Percentiles rank a stretch among this genome's conserved stretches.
Evolutionary conservation across 768 basidiomycete genomes (phyloP).

Genomic region (Gyrodon lividus): DNA sequence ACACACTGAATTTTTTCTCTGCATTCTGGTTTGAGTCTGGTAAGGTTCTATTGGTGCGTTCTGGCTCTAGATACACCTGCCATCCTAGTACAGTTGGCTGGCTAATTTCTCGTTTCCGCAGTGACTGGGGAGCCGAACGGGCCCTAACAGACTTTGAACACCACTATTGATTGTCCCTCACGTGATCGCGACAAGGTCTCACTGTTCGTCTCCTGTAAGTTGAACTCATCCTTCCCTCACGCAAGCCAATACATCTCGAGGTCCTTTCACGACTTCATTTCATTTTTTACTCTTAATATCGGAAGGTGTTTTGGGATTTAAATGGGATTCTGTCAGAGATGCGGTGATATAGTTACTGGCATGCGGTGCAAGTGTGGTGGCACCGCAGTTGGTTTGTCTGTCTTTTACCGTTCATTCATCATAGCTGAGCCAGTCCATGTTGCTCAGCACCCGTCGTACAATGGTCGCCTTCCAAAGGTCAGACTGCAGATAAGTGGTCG

Average conservation of each 20-base stretch:
- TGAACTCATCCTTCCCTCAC: too few species aligned
- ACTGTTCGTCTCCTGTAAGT: not conserved
- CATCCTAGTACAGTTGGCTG: too few species aligned
- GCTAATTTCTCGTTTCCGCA: too few species aligned
- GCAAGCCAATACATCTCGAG: not conserved
- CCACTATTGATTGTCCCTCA: constrained; percentile 6
- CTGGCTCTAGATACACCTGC: too few species aligned
- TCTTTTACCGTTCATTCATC: not conserved
- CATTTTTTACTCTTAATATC: not conserved
- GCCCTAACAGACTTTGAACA: too few species aligned
- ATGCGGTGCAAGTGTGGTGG: constrained; percentile 81
- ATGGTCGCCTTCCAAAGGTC: constrained; percentile 49
- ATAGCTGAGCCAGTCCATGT: constrained; percentile 15
- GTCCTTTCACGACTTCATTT: not conserved
- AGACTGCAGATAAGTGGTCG: constrained; percentile 69
- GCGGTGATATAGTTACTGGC: constrained; percentile 77
- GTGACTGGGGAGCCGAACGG: too few species aligned
- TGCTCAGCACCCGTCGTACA: constrained; percentile 63
- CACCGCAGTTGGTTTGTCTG: constrained; percentile 65
- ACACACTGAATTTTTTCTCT: too few species aligned
- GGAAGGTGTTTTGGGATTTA: not conserved
- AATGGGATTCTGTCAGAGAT: constrained; percentile 86
- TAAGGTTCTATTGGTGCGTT: too few species aligned
- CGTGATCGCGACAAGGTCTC: constrained; percentile 7
- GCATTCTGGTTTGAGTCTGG: too few species aligned